A percentile compares a stretch with the other conserved stretches of the same genome.
Evolutionary conservation across 225 moss, liverwort and hornwort genomes (phyloP).

Genomic region (Straminergon stramineum): DNA sequence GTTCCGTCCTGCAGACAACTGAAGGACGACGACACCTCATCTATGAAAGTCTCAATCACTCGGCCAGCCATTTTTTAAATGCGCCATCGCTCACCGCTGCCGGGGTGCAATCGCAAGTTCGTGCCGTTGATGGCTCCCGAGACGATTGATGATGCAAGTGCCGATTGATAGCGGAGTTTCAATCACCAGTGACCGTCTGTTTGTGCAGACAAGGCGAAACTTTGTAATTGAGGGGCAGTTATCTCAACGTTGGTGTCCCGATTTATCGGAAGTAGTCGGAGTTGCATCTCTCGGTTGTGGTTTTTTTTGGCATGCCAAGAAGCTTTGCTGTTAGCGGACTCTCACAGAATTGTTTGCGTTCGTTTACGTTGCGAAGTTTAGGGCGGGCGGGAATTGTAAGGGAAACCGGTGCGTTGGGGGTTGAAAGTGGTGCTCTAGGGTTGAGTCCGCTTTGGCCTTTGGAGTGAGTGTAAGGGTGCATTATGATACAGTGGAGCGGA

Average conservation of each 20-base stretch:
- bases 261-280: background rate
- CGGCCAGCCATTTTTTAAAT: background rate
- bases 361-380: background rate
- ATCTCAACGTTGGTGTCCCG: background rate
- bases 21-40: background rate
- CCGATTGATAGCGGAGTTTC: background rate
- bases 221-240: background rate
- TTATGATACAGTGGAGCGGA: constrained; percentile 11
- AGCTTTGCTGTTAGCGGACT: background rate
- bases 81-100: background rate
- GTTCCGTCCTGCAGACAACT: background rate
- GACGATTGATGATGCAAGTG: background rate
- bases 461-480: background rate
- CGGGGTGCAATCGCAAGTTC: background rate
- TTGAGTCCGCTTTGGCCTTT: background rate
- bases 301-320: background rate
- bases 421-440: background rate
- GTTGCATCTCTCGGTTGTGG: background rate
- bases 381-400: background rate
- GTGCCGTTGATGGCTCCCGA: background rate
- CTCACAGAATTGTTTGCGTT: background rate
- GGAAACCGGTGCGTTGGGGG: background rate
- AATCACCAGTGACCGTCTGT: background rate
- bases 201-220: background rate
- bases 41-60: background rate